These are phyloP conservation scores for Fraxinus greggii DNA, from an alignment of 305 asterid species.

Conservation along the genomic window DNA sequence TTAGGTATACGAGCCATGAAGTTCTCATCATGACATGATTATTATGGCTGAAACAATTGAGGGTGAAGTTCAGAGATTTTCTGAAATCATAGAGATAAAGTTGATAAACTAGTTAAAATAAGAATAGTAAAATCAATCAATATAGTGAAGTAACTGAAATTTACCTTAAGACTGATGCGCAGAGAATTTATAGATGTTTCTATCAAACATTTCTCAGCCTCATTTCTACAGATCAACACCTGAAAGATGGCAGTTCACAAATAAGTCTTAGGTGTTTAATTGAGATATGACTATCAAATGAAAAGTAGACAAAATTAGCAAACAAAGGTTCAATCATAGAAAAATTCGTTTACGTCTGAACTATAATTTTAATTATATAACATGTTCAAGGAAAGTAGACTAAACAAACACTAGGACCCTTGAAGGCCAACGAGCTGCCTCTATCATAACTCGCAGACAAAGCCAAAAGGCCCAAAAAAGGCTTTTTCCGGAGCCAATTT, in stretches of 20 bases:
- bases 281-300: constrained; percentile 1
- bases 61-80: background rate
- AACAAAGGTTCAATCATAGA: background rate
- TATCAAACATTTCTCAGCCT: constrained; percentile 95
- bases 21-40: constrained; percentile 11
- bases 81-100: background rate
- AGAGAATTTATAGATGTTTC: constrained; percentile 95
- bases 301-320: constrained; percentile 11
- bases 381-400: background rate
- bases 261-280: constrained; percentile 1
- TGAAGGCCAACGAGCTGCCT: background rate
- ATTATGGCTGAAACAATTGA: background rate
- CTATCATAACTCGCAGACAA: background rate
- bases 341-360: constrained; percentile 3
- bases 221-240: constrained; percentile 92
- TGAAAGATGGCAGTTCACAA: constrained; percentile 34
- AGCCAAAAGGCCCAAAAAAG: background rate
- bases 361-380: constrained; percentile 1
- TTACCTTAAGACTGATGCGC: constrained; percentile 95
- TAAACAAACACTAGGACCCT: background rate
- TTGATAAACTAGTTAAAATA: constrained; percentile 14
- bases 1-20: background rate
- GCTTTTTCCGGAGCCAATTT: background rate
- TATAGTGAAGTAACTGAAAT: constrained; percentile 22
- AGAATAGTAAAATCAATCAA: constrained; percentile 12